Percentiles rank a stretch among this genome's conserved stretches.
phyloP scores from a whole-genome alignment of 106 monocot species.

The Cymbidium sinense region DNA sequence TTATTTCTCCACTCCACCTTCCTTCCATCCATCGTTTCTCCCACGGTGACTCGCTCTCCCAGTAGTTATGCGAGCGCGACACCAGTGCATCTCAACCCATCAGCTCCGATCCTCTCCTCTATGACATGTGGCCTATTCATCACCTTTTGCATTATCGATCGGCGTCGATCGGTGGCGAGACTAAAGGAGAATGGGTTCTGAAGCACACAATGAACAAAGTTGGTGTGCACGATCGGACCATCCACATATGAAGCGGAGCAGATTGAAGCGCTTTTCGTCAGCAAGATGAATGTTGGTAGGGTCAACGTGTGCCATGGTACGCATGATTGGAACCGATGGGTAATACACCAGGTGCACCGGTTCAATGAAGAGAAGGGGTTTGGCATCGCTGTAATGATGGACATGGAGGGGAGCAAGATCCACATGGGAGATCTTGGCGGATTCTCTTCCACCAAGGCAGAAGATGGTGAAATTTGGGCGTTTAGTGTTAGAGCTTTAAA shows the following conservation, averaged over 20 bases:
- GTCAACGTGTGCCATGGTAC: conserved; percentile 96
- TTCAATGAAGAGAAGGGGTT: conserved; percentile 95
- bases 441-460: conserved; percentile 47
- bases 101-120: conserved; percentile 10
- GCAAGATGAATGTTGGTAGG: conserved; percentile 94
- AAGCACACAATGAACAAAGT: conserved; percentile 75
- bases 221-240: conserved; percentile 88
- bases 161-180: conserved; percentile 88
- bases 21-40: too few relatives aligned
- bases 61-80: conserved; percentile 10
- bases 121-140: conserved; percentile 10
- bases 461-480: too few relatives aligned
- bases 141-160: conserved; percentile 19
- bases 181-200: conserved; percentile 95
- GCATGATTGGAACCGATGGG: conserved; percentile 78
- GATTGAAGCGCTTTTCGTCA: conserved; percentile 89
- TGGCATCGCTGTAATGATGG: conserved; percentile 78
- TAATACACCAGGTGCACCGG: conserved; percentile 55
- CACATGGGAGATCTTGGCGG: conserved; percentile 73
- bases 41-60: conserved; percentile 2
- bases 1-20: conserved; percentile 4
- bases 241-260: conserved; percentile 69
- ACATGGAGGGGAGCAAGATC: conserved; percentile 76
- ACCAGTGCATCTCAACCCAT: conserved; percentile 3
- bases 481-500: too few relatives aligned